Evolutionary conservation across 169 alveolate genomes (phyloP), one percentile per base, ranked within the genome.

Genomic region (Cryptosporidium viatorum): DNA sequence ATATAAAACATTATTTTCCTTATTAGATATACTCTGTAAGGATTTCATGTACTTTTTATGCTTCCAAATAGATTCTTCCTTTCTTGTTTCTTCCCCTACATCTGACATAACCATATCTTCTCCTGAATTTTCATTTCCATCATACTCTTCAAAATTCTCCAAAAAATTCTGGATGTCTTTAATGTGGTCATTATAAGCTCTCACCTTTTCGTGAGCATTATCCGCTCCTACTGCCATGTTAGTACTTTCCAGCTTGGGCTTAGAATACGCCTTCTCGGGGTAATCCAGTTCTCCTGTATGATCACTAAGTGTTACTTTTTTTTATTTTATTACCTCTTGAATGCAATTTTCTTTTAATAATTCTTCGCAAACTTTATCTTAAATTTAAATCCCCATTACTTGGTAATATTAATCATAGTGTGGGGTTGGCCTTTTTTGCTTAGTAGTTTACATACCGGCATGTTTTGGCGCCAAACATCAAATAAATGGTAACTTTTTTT

Each of bases 161-260:
- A 80, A 39, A 41, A 80, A 80, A 31, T 65, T 67, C 50, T 41
- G 59, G 4, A 80, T 43, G 2, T 33, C 80, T 12, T 60, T 80
- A 29, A 80, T 65, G 33, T 80, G 89, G 31, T 80, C 89, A 41
- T 23, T 41, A 33, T 80, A 80, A 12, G 75, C 75, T 52, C 89
- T 80, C 41, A 80, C 89, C 23, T 80, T 80, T 33, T 80, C 89
- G 67, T 80, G 74, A 65, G 89, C 89, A 80, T 65, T 80, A 26
- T 80, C 89, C 37, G 29, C 69, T 60, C 41, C 67, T 26, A 80
- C 37, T 18, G 70, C 86, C 86, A 73, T 73, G 23, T 21, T 65
- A 55, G 67, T 23, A 26, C 67, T 55, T 26, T 55, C 67, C 16
- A 55, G 21, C 67, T 10, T 55, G 67, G 18, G 21, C 67, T 26